These are phyloP conservation scores for Gleditsia sinensis DNA, from an alignment of 306 rosid genomes.

Conservation along the genomic window DNA sequence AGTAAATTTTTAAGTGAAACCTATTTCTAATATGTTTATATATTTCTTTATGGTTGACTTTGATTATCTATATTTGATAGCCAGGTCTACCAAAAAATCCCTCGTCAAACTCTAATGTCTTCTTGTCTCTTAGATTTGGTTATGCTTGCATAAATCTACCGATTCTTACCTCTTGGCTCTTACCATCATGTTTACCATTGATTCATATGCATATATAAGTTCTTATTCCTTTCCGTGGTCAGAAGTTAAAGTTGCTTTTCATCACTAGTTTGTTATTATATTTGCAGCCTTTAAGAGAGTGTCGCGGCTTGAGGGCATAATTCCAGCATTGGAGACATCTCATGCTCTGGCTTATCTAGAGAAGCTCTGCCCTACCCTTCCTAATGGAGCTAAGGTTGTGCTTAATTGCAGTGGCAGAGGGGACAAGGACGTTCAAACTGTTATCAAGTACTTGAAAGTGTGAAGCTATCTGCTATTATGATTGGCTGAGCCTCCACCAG, in stretches of 20 bases:
- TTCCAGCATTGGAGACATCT: slow-evolving; percentile 95
- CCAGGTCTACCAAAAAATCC: too few relatives aligned
- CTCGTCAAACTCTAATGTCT: not conserved
- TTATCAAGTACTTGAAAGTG: slow-evolving; percentile 65
- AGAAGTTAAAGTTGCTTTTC: slow-evolving; percentile 30
- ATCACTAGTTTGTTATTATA: not conserved
- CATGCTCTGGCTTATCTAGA: slow-evolving; percentile 92
- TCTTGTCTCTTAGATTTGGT: not conserved
- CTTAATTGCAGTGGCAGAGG: slow-evolving; percentile 94
- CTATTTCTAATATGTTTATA: not conserved
- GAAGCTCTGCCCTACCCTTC: slow-evolving; percentile 79
- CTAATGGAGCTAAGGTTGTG: slow-evolving; percentile 76
- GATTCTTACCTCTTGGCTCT: too few relatives aligned
- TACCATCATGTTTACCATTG: not conserved
- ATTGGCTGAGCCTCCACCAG: slow-evolving; percentile 8
- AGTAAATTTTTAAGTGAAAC: not conserved
- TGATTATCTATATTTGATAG: not conserved
- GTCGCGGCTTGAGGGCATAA: slow-evolving; percentile 84
- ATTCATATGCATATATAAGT: not conserved
- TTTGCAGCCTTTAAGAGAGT: slow-evolving; percentile 79
- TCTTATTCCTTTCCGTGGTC: not conserved
- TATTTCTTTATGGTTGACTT: not conserved
- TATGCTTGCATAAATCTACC: not conserved
- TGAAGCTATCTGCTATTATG: slow-evolving; percentile 31
- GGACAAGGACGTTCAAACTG: slow-evolving; percentile 93